Percentiles rank a stretch among this genome's conserved stretches.
Conservation (phyloP, 129 eudicot genomes). For the Ambrosia artemisiifolia region DNA sequence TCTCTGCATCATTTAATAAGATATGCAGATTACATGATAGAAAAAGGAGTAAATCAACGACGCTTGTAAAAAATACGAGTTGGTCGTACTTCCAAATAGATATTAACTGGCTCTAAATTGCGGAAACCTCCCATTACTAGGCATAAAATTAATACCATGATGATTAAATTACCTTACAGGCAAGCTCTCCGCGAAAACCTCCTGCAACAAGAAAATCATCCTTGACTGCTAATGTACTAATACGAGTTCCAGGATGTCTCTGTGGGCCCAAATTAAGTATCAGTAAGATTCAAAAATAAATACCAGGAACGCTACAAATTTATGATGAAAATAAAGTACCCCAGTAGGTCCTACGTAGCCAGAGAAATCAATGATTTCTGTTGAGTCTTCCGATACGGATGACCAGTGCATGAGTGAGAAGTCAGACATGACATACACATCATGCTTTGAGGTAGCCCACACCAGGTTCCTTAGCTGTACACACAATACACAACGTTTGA, state of each 20-base stretch:
- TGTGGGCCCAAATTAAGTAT: constrained; percentile 18
- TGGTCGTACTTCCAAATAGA: background rate
- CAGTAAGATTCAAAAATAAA: background rate
- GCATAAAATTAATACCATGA: background rate
- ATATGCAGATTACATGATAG: background rate
- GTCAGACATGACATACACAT: constrained; percentile 70
- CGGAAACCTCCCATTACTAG: background rate
- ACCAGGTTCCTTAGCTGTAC: constrained; percentile 84
- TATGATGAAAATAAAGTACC: constrained; percentile 28
- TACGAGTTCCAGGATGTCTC: constrained; percentile 79
- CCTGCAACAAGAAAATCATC: constrained; percentile 74
- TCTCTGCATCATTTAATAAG: constrained; percentile 35
- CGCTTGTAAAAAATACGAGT: background rate
- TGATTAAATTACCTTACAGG: constrained; percentile 62
- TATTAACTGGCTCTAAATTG: background rate
- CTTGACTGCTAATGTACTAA: constrained; percentile 76
- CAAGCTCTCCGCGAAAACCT: constrained; percentile 89
- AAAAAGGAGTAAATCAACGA: background rate
- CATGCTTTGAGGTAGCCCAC: constrained; percentile 93
- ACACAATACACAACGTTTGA: background rate
- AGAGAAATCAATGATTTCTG: constrained; percentile 66
- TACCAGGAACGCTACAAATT: background rate
- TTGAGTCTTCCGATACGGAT: constrained; percentile 35
- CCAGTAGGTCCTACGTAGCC: constrained; percentile 77
- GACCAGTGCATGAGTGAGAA: constrained; percentile 71